These are phyloP conservation scores for Xylariales sp. DNA, from an alignment of 2,329 filamentous ascomycete species.

Conservation along the genomic window DNA sequence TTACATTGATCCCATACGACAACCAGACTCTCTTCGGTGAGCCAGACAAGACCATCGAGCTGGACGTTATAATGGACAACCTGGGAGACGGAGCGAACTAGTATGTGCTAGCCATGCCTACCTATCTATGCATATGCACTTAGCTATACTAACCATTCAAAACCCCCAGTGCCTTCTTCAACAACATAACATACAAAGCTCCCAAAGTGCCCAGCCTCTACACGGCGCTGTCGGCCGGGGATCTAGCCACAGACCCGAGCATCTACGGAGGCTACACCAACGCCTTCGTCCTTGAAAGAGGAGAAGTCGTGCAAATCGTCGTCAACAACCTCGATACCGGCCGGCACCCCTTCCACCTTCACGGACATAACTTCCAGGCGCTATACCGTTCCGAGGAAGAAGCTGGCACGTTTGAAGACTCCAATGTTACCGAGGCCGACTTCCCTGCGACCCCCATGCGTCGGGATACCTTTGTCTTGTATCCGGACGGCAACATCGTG, in stretches of 20 bases:
- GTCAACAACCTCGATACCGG: slow-evolving; percentile 81
- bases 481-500: slow-evolving; percentile 74
- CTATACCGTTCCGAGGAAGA: slow-evolving; percentile 70
- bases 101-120: slow-evolving; percentile 58
- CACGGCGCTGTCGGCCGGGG: slow-evolving; percentile 73
- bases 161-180: slow-evolving; percentile 67
- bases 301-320: slow-evolving; percentile 76
- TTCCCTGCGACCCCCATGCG: slow-evolving; percentile 70
- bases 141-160: not conserved
- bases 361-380: slow-evolving; percentile 80
- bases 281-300: slow-evolving; percentile 74
- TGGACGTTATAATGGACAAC: slow-evolving; percentile 75
- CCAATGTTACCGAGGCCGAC: slow-evolving; percentile 56
- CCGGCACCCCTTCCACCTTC: slow-evolving; percentile 81
- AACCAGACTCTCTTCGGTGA: slow-evolving; percentile 68
- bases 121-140: not conserved
- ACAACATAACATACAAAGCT: slow-evolving; percentile 78
- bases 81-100: slow-evolving; percentile 76
- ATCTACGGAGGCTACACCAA: slow-evolving; percentile 76
- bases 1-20: slow-evolving; percentile 76
- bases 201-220: slow-evolving; percentile 86
- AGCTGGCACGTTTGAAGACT: slow-evolving; percentile 64
- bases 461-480: slow-evolving; percentile 75
- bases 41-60: slow-evolving; percentile 71
- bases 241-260: slow-evolving; percentile 66